Evolutionary conservation across 1,139 yeast genomes (phyloP), one percentile per base, ranked within the genome.

Genomic region (Meyerozyma sp.): DNA sequence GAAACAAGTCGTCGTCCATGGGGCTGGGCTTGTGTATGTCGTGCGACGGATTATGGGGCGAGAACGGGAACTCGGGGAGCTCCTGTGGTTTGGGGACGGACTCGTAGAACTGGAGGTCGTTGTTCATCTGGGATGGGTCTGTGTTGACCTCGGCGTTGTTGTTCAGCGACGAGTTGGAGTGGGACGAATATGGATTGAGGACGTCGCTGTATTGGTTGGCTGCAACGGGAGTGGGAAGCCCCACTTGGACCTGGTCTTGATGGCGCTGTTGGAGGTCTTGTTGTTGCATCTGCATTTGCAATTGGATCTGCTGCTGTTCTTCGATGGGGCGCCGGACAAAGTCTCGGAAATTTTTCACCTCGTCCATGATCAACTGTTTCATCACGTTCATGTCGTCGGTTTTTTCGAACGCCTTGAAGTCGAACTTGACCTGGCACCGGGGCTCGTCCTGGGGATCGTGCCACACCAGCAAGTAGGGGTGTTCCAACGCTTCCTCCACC

Each of bases 361-460:
- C 98, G 38, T 87, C 83, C 29, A 88, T 63, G 36, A 93, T 88
- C 77, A 89, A 79, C 50, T 77, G 73, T 55, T 81, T 81, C 87
- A 93, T 85, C 23, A 77, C 68, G 10, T 79, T 85, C 61, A 88
- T 72, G 52, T 90, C 96, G 49, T 89, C 91, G 34, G 86, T 85
- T 11, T 80, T 84, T 66, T 93, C 98, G 62, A 93, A 93, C 6
- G 88, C 73, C 49, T 69, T 71, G 60, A 93, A 93, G 60, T 93
- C 96, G 63, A 93, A 91, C 55, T 85, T 84, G 3, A 79, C 70
- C 42, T 82, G 82, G 62, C 97, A 90, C 38, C 75, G 82, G 4
- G 96, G 96, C 63, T 93, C 98, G 60, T 93, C 98, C 27, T 81
- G 79, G 3, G 97, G 96, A 58, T 93, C 98, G 61, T 91, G 98